Base-by-base conservation (phyloP, 192 early-diverging fungal species). In the Cetraspora pellucida region DNA sequence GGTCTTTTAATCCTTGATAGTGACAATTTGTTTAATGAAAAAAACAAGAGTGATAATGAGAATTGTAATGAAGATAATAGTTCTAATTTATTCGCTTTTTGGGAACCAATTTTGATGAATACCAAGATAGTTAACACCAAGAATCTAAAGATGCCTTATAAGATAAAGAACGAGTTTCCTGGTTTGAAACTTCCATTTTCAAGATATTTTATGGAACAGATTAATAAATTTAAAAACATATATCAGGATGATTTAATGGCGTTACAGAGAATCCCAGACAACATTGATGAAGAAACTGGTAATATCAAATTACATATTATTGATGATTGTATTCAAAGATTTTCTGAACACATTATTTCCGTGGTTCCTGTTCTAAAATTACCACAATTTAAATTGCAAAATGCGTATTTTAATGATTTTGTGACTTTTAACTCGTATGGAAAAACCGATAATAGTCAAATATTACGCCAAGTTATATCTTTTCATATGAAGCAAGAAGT, bases 181-280 rank as follows among this genome's bases (percentile, higher is more conserved):
- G 74, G 27, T 23, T 25, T 74, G 13, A 16, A 31, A 43, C 47
- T 74, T 47, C 72, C 72, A 30, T 74, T 74, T 23, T 74, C 72
- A 31, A 23, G 25, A n/a, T 55, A 74, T 23, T 74, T 74, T 25
- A 50, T 52, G 49, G 25, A 58, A 7, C 52, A 37, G 23, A 74
- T 74, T 16, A 37, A 74, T 19, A 59, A 47, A 25, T 74, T 74
- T 47, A 74, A 60, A 59, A n/a, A 5, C 3, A 30, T 55, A 17
- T 74, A 74, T 59, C 23, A 47, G 10, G 72, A 74, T 5, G 58
- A 19, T 7, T 14, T 55, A 21, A 6, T 27, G 23, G 16, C 28
- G 2, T 8, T 28, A 27, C 9, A 28, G 28, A 47, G 55, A 21
- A 10, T 61, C 3, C 54, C 64, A 9, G 72, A 54, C 10, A 74